Evolutionary conservation across 495 filamentous ascomycete genomes (phyloP), one percentile per base, ranked within the genome.

Genomic region (Trichoderma reesei): DNA sequence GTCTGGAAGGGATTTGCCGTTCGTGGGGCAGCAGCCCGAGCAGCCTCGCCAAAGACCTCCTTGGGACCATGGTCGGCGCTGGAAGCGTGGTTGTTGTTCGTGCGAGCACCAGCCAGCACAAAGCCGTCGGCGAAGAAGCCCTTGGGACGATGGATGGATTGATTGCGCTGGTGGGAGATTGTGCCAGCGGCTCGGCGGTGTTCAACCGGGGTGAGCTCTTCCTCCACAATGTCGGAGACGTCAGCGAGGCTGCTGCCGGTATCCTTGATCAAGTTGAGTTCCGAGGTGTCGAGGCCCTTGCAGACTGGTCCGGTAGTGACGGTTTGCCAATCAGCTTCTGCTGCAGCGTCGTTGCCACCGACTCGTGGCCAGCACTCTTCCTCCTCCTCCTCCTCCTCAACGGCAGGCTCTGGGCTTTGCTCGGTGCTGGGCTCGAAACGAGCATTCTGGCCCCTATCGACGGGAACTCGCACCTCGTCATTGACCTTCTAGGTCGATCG

Each of bases 311-410:
- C 54, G 18, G 51, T 60, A 18, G 36, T 26, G 2, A 61, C 54
- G 3, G 63, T 65, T 59, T 61, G 48, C 63, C 63, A 65, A 37
- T 65, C 63, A 26, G 38, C 54, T 11, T 60, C 63, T 14, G 20
- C 31, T 9, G 0, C 54, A 26, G 14, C 14, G 33, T 60, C 37
- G 34, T 13, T 3, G 31, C 26, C 2, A 31, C n/a, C n/a, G n/a
- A 56, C 5, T 56, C 18, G 20, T 11, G 51, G 51, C 51, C 51
- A 34, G 51, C 3, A 44, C 11, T 37, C 37, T n/a, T n/a, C n/a
- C n/a, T n/a, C n/a, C 3, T 41, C 6, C 3, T 34, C 16, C 3
- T 14, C 46, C 11, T 16, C 34, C 9, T 14, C 13, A 14, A 18
- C 31, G n/a, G 16, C 36, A 39, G n/a, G 3, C 48, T 64, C 16